phyloP scores from a whole-genome alignment of 169 alveolate species.

The Miamiensis avidus region DNA sequence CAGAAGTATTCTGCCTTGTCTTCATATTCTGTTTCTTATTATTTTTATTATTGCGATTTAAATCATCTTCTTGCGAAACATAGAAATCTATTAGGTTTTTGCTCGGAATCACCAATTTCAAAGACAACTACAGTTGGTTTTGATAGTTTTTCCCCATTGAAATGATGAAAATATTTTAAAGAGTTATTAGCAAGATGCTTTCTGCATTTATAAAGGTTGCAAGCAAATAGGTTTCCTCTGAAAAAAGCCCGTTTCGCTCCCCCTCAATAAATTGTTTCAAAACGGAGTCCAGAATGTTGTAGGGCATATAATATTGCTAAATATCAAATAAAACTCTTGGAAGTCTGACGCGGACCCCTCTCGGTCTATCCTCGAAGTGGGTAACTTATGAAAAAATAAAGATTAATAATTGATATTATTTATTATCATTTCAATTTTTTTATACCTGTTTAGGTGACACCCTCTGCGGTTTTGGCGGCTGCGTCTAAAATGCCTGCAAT shows the following conservation, averaged over 20 bases:
- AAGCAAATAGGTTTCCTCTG: not conserved
- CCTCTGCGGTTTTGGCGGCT: conserved; percentile 83
- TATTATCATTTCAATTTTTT: too few relatives aligned
- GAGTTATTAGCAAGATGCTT: not conserved
- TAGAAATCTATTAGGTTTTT: too few relatives aligned
- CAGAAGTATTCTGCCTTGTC: too few relatives aligned
- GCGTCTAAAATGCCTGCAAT: conserved; percentile 85
- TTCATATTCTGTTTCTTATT: too few relatives aligned
- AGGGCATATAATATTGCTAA: conserved; percentile 46
- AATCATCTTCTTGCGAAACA: too few relatives aligned
- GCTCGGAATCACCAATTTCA: not conserved
- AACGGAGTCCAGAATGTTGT: conserved; percentile 49
- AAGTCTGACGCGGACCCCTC: conserved; percentile 67
- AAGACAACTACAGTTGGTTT: not conserved
- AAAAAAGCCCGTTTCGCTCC: too few relatives aligned
- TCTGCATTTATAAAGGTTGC: not conserved
- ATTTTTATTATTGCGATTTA: too few relatives aligned
- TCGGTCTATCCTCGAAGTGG: conserved; percentile 64
- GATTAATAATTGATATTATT: not conserved
- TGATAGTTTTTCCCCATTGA: not conserved
- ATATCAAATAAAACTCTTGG: conserved; percentile 82
- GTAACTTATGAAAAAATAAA: conserved; percentile 32
- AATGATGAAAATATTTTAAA: too few relatives aligned
- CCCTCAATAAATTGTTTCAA: too few relatives aligned
- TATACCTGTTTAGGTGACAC: conserved; percentile 68